Base-by-base conservation (phyloP, 2,329 filamentous ascomycete species). In the Lasiodiplodia sp. region DNA sequence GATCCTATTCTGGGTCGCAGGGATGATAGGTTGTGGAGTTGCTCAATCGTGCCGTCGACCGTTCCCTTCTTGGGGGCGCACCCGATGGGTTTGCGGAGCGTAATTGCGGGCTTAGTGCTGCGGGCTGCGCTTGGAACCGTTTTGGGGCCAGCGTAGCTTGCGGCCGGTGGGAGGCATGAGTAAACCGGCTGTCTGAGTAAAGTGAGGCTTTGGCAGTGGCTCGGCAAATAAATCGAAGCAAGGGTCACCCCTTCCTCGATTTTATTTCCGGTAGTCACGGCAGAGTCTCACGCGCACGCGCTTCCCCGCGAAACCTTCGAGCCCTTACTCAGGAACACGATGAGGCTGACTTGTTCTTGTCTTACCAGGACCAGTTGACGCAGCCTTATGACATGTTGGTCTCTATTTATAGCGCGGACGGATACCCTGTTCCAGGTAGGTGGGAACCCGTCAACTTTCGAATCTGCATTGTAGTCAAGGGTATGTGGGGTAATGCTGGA, bases 1-100 rank as follows among this genome's bases (percentile, higher is more conserved):
- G 74, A 77, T 31, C 55, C 70, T 69, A 79, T 74, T 79, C 76
- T 76, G 81, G 85, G 83, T 81, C 28, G 92, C 85, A 16, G 67
- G 67, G 52, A 64, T 90, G 92, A 81, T 78, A 52, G 86, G 91
- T 92, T 90, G 91, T 92, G 90, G 88, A 92, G 91, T 91, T 88
- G 78, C 82, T 78, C 40, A 47, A 31, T 57, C 6, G 47, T 51
- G 58, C 58, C 58, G 18, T 44, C 40, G 47, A n/a, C 78, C 74
- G 76, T 72, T 76, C 72, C 72, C 69, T 71, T 71, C 73, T 69
- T 63, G 71, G 67, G 71, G 72, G 72, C 87, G 82, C 78, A 79
- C 78, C 73, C 60, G 47, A 21, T 18, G 44, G 44, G 47, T n/a
- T 52, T 37, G 60, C 44, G 47, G n/a, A 71, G 75, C 77, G 74